These are phyloP conservation scores for Starmerella scarabaei DNA, from an alignment of 805 yeast species.

Conservation along the genomic window DNA sequence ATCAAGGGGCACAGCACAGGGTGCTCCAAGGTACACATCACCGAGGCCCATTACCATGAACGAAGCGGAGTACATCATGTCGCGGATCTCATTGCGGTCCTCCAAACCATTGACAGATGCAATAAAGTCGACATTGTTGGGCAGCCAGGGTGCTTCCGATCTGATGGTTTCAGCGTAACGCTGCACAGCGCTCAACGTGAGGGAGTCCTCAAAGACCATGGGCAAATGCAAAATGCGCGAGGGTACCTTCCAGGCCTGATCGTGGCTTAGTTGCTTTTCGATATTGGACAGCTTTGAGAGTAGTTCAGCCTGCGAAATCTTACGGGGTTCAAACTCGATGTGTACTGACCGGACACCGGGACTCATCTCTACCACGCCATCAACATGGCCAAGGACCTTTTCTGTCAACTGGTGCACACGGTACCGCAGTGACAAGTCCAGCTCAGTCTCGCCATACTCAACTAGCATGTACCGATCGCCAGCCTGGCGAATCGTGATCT, in stretches of 20 bases:
- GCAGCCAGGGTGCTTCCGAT: constrained; percentile 91
- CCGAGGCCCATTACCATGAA: constrained; percentile 91
- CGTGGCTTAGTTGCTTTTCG: constrained; percentile 25
- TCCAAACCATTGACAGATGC: constrained; percentile 70
- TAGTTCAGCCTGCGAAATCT: constrained; percentile 48
- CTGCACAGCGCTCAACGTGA: constrained; percentile 77
- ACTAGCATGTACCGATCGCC: constrained; percentile 89
- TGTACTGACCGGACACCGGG: constrained; percentile 94
- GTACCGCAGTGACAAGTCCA: constrained; percentile 77
- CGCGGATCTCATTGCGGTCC: constrained; percentile 58
- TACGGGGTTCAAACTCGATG: constrained; percentile 61
- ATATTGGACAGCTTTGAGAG: constrained; percentile 56
- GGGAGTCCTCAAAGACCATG: constrained; percentile 90
- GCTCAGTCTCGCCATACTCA: constrained; percentile 79
- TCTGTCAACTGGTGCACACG: constrained; percentile 73
- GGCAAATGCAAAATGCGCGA: constrained; percentile 78
- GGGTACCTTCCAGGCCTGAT: constrained; percentile 72
- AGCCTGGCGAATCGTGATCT: constrained; percentile 82
- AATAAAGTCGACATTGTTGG: constrained; percentile 91
- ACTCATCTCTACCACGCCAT: constrained; percentile 87
- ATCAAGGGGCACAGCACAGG: constrained; percentile 95
- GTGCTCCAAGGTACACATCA: constrained; percentile 95
- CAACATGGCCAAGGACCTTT: constrained; percentile 49
- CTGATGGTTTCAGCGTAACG: constrained; percentile 91
- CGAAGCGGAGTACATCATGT: constrained; percentile 77